Evolutionary conservation across 176 grass and related monocot species (phyloP), one percentile per base, ranked within the genome.

Genomic region (Eremochloa ophiuroides): DNA sequence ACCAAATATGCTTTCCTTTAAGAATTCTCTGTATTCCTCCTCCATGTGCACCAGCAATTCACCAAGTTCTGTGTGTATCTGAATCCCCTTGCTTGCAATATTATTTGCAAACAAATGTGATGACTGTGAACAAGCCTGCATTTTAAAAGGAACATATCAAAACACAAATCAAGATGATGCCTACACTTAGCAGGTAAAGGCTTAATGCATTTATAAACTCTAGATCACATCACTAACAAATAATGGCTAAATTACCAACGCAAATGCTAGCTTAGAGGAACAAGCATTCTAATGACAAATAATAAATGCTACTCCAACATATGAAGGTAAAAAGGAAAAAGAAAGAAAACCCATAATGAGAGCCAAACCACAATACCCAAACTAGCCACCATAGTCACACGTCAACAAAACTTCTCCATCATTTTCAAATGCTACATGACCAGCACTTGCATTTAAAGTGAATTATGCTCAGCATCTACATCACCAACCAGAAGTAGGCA

Each of bases 61-160:
- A 69, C 96, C 96, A 66, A 99, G 89, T 91, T 99, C 93, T 80
- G 87, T 91, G 77, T 99, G 90, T 81, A 99, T 80, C 62, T 95
- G 96, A 89, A 95, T 91, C 48, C 90, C 96, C 67, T 91, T 95
- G 78, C 88, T 95, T 88, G 96, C 96, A 86, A 99, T 95, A 84
- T 99, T 99, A 85, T 99, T 95, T 79, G 96, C 93, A 88, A 85
- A 99, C 31, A 99, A 74, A 93, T 99, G 93, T 56, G 93, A 99
- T 67, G 96, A 95, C 50, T 99, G 93, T 76, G 91, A 99, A 70
- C 86, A 99, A 72, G 65, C 93, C 96, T 99, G 85, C 39, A 80
- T 83, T 72, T 86, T 71, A 64, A 81, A 66, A 55, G 37, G 44
- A 77, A 68, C 34, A 53, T 78, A 78, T 67, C 55, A 79, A 84